Conservation (phyloP, 257 asterid species). For the Salvia miltiorrhiza region DNA sequence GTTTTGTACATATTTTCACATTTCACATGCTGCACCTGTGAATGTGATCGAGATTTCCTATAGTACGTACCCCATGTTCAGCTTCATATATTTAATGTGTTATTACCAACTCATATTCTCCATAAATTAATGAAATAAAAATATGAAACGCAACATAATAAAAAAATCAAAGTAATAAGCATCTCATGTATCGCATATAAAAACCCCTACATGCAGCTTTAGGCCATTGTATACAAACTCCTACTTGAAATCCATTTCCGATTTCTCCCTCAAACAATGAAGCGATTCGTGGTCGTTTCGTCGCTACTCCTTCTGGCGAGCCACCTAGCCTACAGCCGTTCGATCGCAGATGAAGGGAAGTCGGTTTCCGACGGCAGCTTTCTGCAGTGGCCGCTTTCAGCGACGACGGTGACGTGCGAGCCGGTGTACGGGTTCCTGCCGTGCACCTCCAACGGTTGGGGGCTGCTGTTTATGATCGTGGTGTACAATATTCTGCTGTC, state of each 20-base stretch:
- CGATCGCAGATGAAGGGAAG: neutral
- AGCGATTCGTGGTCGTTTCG: neutral
- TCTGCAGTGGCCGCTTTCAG: constrained; percentile 26
- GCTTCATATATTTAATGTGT: too few relatives aligned
- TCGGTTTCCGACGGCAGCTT: constrained; percentile 34
- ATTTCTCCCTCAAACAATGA: constrained; percentile 12
- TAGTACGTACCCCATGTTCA: too few relatives aligned
- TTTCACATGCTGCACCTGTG: too few relatives aligned
- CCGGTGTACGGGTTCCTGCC: constrained; percentile 52
- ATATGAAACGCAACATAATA: too few relatives aligned
- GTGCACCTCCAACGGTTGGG: constrained; percentile 43
- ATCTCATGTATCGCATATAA: neutral
- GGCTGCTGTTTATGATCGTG: constrained; percentile 41
- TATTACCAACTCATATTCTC: too few relatives aligned
- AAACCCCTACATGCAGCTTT: too few relatives aligned
- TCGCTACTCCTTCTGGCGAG: constrained; percentile 15
- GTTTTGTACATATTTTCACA: too few relatives aligned
- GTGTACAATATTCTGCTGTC: constrained; percentile 50
- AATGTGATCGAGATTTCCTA: too few relatives aligned
- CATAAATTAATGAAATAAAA: too few relatives aligned
- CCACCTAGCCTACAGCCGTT: constrained; percentile 33
- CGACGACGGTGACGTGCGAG: constrained; percentile 35
- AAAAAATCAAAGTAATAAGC: too few relatives aligned
- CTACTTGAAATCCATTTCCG: neutral
- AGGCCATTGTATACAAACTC: neutral